Base-by-base conservation (phyloP, 1,284 basidiomycete species). In the Austroboletus niveus region DNA sequence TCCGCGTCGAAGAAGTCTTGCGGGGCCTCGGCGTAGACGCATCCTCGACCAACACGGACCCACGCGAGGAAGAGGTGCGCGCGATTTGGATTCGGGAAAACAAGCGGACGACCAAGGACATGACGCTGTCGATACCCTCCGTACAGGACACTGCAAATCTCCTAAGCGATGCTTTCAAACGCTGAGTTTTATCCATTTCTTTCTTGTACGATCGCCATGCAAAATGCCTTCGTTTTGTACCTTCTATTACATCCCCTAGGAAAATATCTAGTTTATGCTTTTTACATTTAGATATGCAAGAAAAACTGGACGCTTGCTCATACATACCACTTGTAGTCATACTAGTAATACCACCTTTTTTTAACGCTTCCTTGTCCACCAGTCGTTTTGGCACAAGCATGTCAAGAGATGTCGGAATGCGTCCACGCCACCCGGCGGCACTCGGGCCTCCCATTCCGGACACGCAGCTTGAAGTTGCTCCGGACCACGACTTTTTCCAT, bases 61-160 rank as follows among this genome's bases (percentile, higher is more conserved):
- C 80, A 34, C 76, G 75, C 45, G 82, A 85, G 58, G 86, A 88
- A 61, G 88, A 89, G 56, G 76, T 87, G 17, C 75, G 78, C 34
- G 74, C 74, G 7, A 81, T 92, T 47, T 91, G 87, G 85, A 72
- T 78, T 34, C 75, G 79, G 53, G 89, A 92, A 69, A 75, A 71
- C 43, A 67, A 72, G 10, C 74, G 79, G 51, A 74, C 86, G 46
- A 63, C 68, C 29, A 78, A 78, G 45, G 88, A 89, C 56, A 62
- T 77, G 42, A 81, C 79, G 60, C 71, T 69, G 0, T 57, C 58
- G 36, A 38, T 53, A 29, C 49, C 44, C 39, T 56, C 59, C 39
- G 59, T 61, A 50, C 66, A 56, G 2, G 60, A 53, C 12, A 54
- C 39, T 40, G 39, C 57, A 7, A 59, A 60, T 20, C 68, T 73